A percentile compares a stretch with the other conserved stretches of the same genome.
phyloP scores from a whole-genome alignment of 352 stramenopile species.

The Phytophthora litchii region DNA sequence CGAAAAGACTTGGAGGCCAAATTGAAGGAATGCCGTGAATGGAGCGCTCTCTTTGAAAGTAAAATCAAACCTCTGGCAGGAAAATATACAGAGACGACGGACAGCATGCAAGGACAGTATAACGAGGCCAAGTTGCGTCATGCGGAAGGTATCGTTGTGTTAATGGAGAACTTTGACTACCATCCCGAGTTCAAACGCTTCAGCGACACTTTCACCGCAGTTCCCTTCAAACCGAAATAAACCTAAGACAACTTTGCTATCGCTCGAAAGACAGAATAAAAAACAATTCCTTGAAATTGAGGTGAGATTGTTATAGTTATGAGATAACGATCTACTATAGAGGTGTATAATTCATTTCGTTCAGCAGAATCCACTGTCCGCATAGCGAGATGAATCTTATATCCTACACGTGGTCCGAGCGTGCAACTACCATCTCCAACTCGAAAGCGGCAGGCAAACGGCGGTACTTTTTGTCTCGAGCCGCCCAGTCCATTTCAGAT shows the following conservation, averaged over 20 bases:
- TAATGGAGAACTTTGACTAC: conserved; percentile 91
- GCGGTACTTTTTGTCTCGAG: conserved; percentile 65
- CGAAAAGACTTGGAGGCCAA: conserved; percentile 63
- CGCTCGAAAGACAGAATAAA: background rate
- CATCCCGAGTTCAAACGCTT: conserved; percentile 90
- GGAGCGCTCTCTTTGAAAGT: conserved; percentile 71
- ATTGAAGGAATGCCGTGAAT: conserved; percentile 56
- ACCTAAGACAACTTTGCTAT: background rate
- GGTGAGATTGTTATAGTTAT: background rate
- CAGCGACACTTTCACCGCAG: conserved; percentile 86
- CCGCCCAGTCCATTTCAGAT: conserved; percentile 71
- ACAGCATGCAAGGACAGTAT: conserved; percentile 82
- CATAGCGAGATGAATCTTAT: background rate
- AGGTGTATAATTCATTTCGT: background rate
- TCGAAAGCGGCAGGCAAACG: conserved; percentile 69
- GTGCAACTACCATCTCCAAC: conserved; percentile 50
- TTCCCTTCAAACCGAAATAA: conserved; percentile 78
- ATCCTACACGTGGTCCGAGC: conserved; percentile 20
- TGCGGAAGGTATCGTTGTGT: conserved; percentile 79
- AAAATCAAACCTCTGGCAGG: conserved; percentile 75
- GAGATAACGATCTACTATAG: background rate
- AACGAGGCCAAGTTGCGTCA: conserved; percentile 88
- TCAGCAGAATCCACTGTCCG: background rate
- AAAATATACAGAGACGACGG: conserved; percentile 77
- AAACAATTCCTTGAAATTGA: conserved; percentile 1